These are phyloP conservation scores for Lactarius tabidus DNA, from an alignment of 768 basidiomycete species.

Conservation along the genomic window DNA sequence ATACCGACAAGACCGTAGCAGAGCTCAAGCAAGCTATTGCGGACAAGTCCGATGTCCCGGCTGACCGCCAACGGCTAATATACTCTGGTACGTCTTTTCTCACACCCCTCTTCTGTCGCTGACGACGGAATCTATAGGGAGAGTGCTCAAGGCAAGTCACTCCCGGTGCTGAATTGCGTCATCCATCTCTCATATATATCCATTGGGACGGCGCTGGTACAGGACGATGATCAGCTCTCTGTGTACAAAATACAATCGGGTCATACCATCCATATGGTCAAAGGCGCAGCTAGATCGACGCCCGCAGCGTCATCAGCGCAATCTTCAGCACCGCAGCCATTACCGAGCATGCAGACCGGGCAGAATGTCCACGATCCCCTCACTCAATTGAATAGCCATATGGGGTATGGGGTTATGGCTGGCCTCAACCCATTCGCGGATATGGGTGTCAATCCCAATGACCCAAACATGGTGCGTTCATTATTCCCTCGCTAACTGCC, in stretches of 20 bases:
- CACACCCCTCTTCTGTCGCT: neutral
- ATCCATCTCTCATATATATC: neutral
- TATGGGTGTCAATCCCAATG: conserved; percentile 86
- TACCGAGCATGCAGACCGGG: conserved; percentile 88
- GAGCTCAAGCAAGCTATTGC: conserved; percentile 93
- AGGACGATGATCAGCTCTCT: conserved; percentile 82
- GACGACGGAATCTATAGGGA: conserved; percentile 39
- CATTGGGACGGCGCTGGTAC: conserved; percentile 10
- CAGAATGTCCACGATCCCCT: conserved; percentile 87
- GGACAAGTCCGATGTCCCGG: conserved; percentile 76
- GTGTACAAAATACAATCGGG: conserved; percentile 87
- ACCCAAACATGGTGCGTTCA: conserved; percentile 83
- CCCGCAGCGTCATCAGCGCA: conserved; percentile 34
- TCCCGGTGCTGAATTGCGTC: conserved; percentile 1
- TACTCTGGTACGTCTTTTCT: conserved; percentile 65
- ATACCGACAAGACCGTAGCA: conserved; percentile 75
- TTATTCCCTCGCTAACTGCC: neutral
- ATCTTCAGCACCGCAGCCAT: conserved; percentile 46
- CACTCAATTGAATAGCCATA: conserved; percentile 73
- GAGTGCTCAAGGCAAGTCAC: conserved; percentile 61
- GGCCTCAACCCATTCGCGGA: conserved; percentile 90
- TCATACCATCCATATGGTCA: conserved; percentile 93
- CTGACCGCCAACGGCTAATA: conserved; percentile 85
- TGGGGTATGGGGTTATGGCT: conserved; percentile 75
- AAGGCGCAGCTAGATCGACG: conserved; percentile 58